phyloP scores from a whole-genome alignment of 306 rosid species.

The Cyamopsis tetragonoloba region DNA sequence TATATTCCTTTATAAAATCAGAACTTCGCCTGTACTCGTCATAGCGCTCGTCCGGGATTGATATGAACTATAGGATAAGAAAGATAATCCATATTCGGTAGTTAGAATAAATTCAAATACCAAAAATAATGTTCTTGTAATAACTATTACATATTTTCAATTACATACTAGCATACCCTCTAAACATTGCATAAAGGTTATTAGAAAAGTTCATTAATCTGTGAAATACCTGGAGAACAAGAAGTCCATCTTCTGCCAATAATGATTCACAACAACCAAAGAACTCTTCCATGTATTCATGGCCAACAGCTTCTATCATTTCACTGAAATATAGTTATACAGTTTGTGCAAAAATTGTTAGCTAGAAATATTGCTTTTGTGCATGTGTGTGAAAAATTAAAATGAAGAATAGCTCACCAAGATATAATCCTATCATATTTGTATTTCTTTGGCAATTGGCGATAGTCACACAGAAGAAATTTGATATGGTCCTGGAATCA shows the following conservation, averaged over 20 bases:
- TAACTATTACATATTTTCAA: not conserved
- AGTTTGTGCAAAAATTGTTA: constrained; percentile 13
- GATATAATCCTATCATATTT: constrained; percentile 80
- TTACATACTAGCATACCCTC: not conserved
- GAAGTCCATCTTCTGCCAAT: constrained; percentile 64
- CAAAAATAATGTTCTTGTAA: not conserved
- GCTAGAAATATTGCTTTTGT: not conserved
- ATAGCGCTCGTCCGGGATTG: constrained; percentile 72
- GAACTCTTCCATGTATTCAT: constrained; percentile 76
- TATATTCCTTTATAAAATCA: constrained; percentile 82
- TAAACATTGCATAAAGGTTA: not conserved
- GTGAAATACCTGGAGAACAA: constrained; percentile 65
- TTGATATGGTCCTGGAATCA: constrained; percentile 58
- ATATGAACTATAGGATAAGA: constrained; percentile 56
- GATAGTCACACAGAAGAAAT: constrained; percentile 77
- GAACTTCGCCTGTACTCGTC: constrained; percentile 70
- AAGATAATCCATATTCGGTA: not conserved
- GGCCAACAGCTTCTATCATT: constrained; percentile 85
- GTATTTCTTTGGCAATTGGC: constrained; percentile 52
- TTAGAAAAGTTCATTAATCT: not conserved
- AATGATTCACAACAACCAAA: constrained; percentile 73
- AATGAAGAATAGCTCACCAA: constrained; percentile 50
- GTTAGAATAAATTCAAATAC: constrained; percentile 28
- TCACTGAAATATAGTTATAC: constrained; percentile 51
- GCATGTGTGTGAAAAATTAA: not conserved